Conservation (phyloP, 1,139 yeast genomes). For the Candida sp. region DNA sequence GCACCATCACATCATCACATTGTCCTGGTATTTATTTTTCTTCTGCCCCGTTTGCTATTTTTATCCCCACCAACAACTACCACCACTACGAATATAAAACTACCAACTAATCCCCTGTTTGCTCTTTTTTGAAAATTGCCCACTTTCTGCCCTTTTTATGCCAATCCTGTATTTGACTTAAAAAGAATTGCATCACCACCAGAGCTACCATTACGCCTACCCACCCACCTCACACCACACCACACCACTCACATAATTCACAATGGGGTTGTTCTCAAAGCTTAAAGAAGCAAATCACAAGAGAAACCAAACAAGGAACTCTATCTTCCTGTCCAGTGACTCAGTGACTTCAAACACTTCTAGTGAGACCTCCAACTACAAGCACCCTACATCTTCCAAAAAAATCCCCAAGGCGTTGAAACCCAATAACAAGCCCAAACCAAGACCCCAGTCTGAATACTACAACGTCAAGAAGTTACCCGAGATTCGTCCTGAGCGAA, state of each 20-base stretch:
- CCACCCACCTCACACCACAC: neutral
- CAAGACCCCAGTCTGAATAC: neutral
- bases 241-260: no score
- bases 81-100: no score
- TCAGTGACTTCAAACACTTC: conserved; percentile 41
- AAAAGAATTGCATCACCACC: no score
- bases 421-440: conserved; percentile 7
- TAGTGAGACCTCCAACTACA: conserved; percentile 22
- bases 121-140: no score
- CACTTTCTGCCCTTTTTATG: no score
- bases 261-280: conserved; percentile 26
- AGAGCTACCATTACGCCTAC: neutral
- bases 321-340: conserved; percentile 34
- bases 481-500: neutral
- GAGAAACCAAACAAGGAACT: conserved; percentile 12
- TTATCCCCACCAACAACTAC: no score
- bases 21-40: no score
- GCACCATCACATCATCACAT: no score
- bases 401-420: conserved; percentile 14
- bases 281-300: conserved; percentile 15
- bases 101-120: no score
- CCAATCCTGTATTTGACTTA: no score
- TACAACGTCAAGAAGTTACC: neutral
- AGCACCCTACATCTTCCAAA: conserved; percentile 9
- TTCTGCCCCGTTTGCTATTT: no score